Conservation (phyloP, 176 grass and related monocot genomes). For the Eleusine coracana region DNA sequence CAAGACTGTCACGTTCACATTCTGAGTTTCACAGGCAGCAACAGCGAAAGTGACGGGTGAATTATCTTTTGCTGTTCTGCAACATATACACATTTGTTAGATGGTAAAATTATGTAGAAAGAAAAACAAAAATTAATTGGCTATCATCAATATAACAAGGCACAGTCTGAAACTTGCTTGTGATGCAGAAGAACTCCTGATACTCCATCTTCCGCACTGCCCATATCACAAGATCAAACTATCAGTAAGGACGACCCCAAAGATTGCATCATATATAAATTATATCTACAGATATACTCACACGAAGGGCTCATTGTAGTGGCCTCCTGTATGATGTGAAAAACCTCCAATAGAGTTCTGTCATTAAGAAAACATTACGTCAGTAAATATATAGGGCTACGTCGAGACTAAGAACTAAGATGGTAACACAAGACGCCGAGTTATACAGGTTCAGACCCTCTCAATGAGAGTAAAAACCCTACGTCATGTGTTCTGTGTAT, state of each 20-base stretch:
- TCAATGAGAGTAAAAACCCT: too few species aligned
- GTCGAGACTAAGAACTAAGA: too few species aligned
- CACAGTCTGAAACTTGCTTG: slow-evolving; percentile 65
- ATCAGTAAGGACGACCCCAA: slow-evolving; percentile 21
- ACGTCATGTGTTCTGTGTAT: too few species aligned
- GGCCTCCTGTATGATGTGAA: slow-evolving; percentile 90
- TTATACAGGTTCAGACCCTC: too few species aligned
- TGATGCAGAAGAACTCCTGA: slow-evolving; percentile 99
- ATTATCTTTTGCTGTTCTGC: slow-evolving; percentile 97
- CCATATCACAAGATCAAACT: slow-evolving; percentile 31
- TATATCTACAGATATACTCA: slow-evolving; percentile 46
- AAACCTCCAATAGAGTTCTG: slow-evolving; percentile 99
- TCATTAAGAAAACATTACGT: slow-evolving; percentile 32
- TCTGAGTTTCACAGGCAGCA: slow-evolving; percentile 95
- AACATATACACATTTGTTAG: slow-evolving; percentile 42
- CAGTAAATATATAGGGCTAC: too few species aligned
- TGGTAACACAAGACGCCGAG: too few species aligned
- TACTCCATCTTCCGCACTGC: slow-evolving; percentile 90
- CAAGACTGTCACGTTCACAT: slow-evolving; percentile 94
- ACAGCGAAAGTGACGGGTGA: slow-evolving; percentile 94
- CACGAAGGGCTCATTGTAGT: slow-evolving; percentile 98
- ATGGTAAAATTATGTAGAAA: not conserved
- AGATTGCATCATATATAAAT: not conserved
- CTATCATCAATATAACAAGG: slow-evolving; percentile 31
- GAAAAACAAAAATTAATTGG: not conserved